Base-by-base conservation (phyloP, 2,329 filamentous ascomycete species). In the Colletotrichum sp. region DNA sequence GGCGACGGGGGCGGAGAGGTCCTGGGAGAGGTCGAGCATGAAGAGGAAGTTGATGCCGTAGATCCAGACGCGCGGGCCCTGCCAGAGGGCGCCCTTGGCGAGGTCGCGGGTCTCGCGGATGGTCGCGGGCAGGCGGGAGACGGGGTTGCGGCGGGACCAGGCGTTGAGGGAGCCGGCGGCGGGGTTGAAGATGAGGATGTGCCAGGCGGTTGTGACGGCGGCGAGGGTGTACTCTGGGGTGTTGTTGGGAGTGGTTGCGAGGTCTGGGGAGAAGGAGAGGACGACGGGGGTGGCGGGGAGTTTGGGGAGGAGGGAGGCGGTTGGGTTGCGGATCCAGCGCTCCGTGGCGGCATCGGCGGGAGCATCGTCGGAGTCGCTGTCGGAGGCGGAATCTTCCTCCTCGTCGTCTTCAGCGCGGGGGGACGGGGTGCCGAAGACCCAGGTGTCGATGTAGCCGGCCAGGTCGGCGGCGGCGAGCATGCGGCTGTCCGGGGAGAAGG, bases 21-120 rank as follows among this genome's bases (percentile, higher is more conserved):
- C 94, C 80, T 91, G 90, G 24, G 91, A 91, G 34, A 98, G 87
- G 83, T 99, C 96, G 76, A 99, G 92, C 96, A 99, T 99, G 86
- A 95, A 96, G 28, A 99, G 85, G 90, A 96, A 99, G 2, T 91
- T 93, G 55, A 92, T 91, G 8, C 96, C 96, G 81, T 98, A 98
- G 24, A 99, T 86, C 95, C 96, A 99, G 9, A 96, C 85, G 16
- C 96, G 91, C 32, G 88, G 87, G 2, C 93, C 88, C 81, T 98
- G 94, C 96, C 96, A 99, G 52, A 98, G 84, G 30, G 93, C 92
- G 5, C 96, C 96, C 87, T 96, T 96, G 70, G 94, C 94, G 57
- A 95, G 89, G 82, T 98, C 96, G 76, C 93, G 92, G 28, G 96
- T 90, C 78, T 92, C 91, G 72, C 90, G 91, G 83, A 98, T 96